phyloP scores from a whole-genome alignment of 2,329 filamentous ascomycete genomes.

The Pseudocercospora pini-densiflorae region DNA sequence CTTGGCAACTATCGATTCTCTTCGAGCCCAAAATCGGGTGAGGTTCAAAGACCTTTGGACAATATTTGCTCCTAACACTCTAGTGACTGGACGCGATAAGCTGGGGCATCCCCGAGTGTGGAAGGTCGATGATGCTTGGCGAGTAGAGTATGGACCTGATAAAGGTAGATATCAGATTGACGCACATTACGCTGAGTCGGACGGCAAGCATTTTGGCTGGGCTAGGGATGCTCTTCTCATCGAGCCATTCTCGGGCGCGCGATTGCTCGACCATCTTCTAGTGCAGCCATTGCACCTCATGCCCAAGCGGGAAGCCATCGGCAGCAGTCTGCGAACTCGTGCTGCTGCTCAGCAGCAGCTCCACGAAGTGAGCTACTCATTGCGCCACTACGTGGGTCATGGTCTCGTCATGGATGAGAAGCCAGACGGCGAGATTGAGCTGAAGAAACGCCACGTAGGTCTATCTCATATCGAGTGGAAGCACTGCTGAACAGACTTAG shows the following conservation, averaged over 20 bases:
- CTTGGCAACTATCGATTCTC: neutral
- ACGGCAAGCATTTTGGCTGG: constrained; percentile 5
- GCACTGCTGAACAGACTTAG: neutral
- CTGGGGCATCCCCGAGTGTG: constrained; percentile 11
- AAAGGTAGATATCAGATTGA: constrained; percentile 7
- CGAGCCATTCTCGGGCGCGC: constrained; percentile 7
- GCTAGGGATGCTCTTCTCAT: neutral
- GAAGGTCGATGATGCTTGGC: constrained; percentile 8
- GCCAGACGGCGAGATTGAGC: neutral
- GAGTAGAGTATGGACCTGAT: neutral
- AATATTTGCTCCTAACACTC: constrained; percentile 11
- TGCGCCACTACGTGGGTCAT: neutral
- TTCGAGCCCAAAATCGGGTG: neutral
- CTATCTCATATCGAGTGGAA: neutral
- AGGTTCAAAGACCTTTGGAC: constrained; percentile 10
- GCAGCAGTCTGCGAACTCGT: neutral
- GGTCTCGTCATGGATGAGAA: neutral
- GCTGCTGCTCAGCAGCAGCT: neutral
- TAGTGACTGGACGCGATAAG: constrained; percentile 8
- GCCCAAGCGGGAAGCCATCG: neutral
- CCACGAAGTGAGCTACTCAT: neutral
- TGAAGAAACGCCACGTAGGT: neutral
- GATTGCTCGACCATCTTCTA: neutral
- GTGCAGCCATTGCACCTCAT: constrained; percentile 8
- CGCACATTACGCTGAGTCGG: constrained; percentile 4